Percentiles rank a stretch among this genome's conserved stretches.
These are phyloP conservation scores for Lodderomyces parapsilosis DNA, from an alignment of 1,139 yeast species.

Conservation along the genomic window DNA sequence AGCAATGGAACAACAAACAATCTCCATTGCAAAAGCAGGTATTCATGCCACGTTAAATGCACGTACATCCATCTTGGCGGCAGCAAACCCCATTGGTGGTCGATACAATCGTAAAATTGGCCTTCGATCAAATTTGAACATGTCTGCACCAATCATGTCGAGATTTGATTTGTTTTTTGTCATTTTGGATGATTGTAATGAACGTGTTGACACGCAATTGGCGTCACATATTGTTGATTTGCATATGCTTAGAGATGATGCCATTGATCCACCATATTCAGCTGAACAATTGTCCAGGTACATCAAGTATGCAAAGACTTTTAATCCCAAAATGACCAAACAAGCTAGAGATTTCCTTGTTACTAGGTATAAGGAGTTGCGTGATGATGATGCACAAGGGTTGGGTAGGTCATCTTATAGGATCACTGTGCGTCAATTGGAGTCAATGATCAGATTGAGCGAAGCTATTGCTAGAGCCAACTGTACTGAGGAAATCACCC, in stretches of 20 bases:
- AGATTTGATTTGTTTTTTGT: slow-evolving; percentile 96
- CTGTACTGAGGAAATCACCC: slow-evolving; percentile 86
- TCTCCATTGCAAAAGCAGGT: slow-evolving; percentile 97
- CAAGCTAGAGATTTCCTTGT: slow-evolving; percentile 81
- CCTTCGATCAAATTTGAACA: slow-evolving; percentile 80
- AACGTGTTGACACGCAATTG: slow-evolving; percentile 80
- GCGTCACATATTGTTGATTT: slow-evolving; percentile 92
- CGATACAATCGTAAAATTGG: slow-evolving; percentile 87
- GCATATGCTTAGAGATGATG: slow-evolving; percentile 89
- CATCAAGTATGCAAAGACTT: slow-evolving; percentile 89
- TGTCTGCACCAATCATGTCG: slow-evolving; percentile 99
- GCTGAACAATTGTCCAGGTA: slow-evolving; percentile 88
- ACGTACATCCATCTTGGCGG: slow-evolving; percentile 92
- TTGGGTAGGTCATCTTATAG: slow-evolving; percentile 84
- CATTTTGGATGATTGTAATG: slow-evolving; percentile 92
- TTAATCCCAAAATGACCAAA: slow-evolving; percentile 83
- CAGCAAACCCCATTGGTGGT: slow-evolving; percentile 97
- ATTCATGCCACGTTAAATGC: slow-evolving; percentile 97
- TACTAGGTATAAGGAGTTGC: slow-evolving; percentile 77
- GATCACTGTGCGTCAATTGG: slow-evolving; percentile 95
- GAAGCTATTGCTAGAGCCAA: slow-evolving; percentile 98
- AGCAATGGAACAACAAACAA: slow-evolving; percentile 99
- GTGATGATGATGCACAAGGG: slow-evolving; percentile 93
- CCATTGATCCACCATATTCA: slow-evolving; percentile 85
- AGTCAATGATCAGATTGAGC: slow-evolving; percentile 86